These are phyloP conservation scores for Syzygium grande DNA, from an alignment of 345 rosid genomes.

Conservation along the genomic window DNA sequence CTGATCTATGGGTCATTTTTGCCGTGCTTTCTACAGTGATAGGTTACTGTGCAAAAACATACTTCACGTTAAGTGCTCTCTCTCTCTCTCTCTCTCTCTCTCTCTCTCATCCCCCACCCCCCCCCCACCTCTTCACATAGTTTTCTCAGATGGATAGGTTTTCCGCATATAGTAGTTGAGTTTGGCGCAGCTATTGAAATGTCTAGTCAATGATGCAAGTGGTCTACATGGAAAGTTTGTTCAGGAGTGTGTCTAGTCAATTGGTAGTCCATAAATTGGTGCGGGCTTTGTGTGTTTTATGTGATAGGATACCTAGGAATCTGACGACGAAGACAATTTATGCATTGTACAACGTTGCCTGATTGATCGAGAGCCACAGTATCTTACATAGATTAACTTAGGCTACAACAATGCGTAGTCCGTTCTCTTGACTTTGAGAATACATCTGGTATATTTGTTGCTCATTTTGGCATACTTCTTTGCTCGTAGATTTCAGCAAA, in stretches of 20 bases:
- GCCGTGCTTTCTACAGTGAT: constrained; percentile 84
- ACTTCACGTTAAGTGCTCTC: constrained; percentile 77
- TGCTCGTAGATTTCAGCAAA: constrained; percentile 68
- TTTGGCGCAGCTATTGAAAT: not conserved
- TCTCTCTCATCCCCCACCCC: no score
- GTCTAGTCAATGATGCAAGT: not conserved
- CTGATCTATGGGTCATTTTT: constrained; percentile 79
- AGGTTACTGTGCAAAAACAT: constrained; percentile 94
- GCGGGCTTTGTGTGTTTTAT: not conserved
- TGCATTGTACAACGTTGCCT: not conserved
- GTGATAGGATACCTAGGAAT: not conserved
- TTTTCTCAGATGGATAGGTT: not conserved
- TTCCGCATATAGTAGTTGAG: not conserved
- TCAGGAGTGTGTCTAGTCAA: not conserved
- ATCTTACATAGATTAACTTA: not conserved
- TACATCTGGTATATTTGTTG: not conserved
- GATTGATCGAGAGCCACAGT: not conserved
- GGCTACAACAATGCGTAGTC: not conserved
- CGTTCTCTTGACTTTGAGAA: not conserved
- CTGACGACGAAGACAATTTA: not conserved
- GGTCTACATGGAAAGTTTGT: not conserved
- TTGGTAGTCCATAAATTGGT: not conserved
- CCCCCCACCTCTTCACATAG: not conserved
- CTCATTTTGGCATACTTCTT: not conserved
- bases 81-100: not conserved